phyloP scores from a whole-genome alignment of 2,329 filamentous ascomycete species.

The Pseudogymnoascus sp. region DNA sequence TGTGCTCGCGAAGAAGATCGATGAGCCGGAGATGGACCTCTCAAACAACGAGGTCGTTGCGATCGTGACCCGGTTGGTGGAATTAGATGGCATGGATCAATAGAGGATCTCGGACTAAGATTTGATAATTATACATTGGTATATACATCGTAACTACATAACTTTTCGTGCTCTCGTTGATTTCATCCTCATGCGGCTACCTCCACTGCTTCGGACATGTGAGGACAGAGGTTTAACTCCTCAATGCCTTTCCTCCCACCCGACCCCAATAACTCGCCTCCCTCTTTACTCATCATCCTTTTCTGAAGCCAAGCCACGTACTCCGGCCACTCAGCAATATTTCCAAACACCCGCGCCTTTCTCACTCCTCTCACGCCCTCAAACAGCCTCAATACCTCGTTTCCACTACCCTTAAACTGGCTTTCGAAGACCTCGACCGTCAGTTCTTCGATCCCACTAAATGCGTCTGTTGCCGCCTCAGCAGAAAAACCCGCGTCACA shows the following conservation, averaged over 20 bases:
- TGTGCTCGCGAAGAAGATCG: conserved; percentile 70
- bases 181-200: background rate
- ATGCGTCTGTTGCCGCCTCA: conserved; percentile 32
- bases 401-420: conserved; percentile 35
- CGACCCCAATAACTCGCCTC: background rate
- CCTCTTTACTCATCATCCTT: conserved; percentile 18
- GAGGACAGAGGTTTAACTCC: background rate
- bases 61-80: conserved; percentile 71
- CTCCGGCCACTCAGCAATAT: conserved; percentile 19
- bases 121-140: conserved; percentile 1
- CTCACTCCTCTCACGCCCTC: conserved; percentile 37
- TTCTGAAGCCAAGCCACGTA: conserved; percentile 24
- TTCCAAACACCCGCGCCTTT: conserved; percentile 31
- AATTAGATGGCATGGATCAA: conserved; percentile 75
- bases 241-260: background rate
- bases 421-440: conserved; percentile 42
- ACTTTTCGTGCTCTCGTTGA: background rate
- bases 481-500: conserved; percentile 38
- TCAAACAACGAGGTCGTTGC: conserved; percentile 60
- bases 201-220: background rate
- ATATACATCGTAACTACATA: conserved; percentile 5
- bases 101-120: conserved; percentile 11
- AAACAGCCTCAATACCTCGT: conserved; percentile 35
- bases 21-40: conserved; percentile 57
- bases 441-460: conserved; percentile 37